Evolutionary conservation across 495 filamentous ascomycete genomes (phyloP), one percentile per base, ranked within the genome.

Genomic region (Schizothecium vesticola): DNA sequence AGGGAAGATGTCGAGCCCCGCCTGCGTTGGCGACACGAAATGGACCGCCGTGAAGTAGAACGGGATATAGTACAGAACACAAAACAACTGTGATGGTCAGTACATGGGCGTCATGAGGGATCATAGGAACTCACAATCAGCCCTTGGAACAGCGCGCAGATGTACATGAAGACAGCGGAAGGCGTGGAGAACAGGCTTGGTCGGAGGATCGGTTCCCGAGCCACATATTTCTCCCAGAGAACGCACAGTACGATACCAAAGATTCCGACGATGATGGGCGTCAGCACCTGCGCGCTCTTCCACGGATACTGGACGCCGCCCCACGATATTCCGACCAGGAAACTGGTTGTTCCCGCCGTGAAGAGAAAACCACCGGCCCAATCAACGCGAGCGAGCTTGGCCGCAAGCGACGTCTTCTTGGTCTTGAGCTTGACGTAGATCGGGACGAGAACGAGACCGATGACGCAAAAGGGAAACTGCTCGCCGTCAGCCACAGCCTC

Each of bases 21-120:
- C 77, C 2, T 87, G 67, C 7, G 86, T 85, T 0, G 86, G 80
- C 0, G 80, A 76, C 60, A 83, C 80, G 61, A 79, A 84, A 65
- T 86, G 85, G 28, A 90, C 83, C 10, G 86, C 83, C 63, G 87
- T 78, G 72, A 88, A 89, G 75, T 89, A 92, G 24, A 93, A 80
- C 0, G 89, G 83, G 31, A 89, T 85, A 56, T 77, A 89, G 70
- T 91, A 89, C 0, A 92, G 70, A 10, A 64, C 65, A 59, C 67
- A 71, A 59, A 79, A 82, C 26, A 81, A 71, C 72, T 77, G 67
- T 7, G 33, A 8, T 16, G 13, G 55, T 67, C 19, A 66, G 63
- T 8, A n/a, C 43, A 51, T 51, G 19, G 6, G 1, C 56, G 16
- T 24, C 77, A 43, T 70, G 68, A 80, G 69, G 74, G n/a, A 33